phyloP scores from a whole-genome alignment of 345 rosid genomes.

The Acer negundo region DNA sequence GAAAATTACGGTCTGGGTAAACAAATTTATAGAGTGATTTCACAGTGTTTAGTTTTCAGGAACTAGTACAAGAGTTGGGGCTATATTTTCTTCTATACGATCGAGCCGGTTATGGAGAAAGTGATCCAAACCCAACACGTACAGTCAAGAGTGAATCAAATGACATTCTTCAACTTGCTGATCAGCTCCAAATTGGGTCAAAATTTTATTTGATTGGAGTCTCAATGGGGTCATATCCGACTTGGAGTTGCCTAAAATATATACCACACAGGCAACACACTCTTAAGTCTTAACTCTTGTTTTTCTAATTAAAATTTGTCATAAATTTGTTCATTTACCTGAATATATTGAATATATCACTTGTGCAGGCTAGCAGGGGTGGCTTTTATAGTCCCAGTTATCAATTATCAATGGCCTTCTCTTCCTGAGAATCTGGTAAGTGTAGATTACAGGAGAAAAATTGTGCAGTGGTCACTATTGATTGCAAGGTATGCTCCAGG shows the following conservation, averaged over 20 bases:
- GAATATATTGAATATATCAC: background rate
- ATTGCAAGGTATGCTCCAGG: conserved; percentile 65
- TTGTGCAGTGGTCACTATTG: conserved; percentile 51
- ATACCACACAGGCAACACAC: conserved; percentile 77
- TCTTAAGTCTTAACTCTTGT: too few species aligned
- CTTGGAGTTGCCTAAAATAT: conserved; percentile 84
- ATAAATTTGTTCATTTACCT: conserved; percentile 17
- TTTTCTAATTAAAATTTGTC: background rate
- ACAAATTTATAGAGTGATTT: background rate
- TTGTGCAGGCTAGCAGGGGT: conserved; percentile 77
- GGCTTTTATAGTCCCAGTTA: conserved; percentile 68
- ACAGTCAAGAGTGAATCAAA: conserved; percentile 78
- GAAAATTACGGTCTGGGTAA: too few species aligned
- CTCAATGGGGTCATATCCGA: conserved; percentile 90
- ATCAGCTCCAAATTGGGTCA: conserved; percentile 59
- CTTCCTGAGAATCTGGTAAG: conserved; percentile 57
- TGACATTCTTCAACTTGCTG: conserved; percentile 82
- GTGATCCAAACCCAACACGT: conserved; percentile 70
- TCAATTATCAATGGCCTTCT: conserved; percentile 80
- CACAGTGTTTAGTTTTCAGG: conserved; percentile 62
- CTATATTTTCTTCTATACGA: conserved; percentile 69
- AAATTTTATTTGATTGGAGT: conserved; percentile 78
- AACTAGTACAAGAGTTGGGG: conserved; percentile 60
- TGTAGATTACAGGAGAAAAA: conserved; percentile 62
- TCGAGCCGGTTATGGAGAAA: conserved; percentile 91